These are phyloP conservation scores for Phytophthora pistaciae DNA, from an alignment of 352 stramenopile genomes.

Conservation along the genomic window DNA sequence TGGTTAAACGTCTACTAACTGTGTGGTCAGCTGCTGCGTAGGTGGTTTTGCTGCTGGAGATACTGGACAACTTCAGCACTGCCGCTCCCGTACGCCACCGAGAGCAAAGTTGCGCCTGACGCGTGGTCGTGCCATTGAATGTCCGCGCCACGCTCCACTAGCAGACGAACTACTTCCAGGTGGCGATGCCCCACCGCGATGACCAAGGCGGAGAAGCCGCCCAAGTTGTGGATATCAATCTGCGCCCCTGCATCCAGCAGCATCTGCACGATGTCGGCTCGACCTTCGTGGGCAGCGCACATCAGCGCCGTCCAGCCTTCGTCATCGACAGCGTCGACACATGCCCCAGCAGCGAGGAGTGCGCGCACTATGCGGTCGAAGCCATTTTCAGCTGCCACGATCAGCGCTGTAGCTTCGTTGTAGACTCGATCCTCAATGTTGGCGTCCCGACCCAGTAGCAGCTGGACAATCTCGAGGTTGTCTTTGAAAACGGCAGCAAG, in stretches of 20 bases:
- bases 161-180: constrained; percentile 19
- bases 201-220: constrained; percentile 29
- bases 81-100: constrained; percentile 25
- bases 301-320: constrained; percentile 39
- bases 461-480: constrained; percentile 25
- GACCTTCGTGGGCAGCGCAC: constrained; percentile 32
- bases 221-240: constrained; percentile 22
- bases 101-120: constrained; percentile 26
- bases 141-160: constrained; percentile 31
- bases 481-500: constrained; percentile 24
- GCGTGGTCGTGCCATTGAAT: constrained; percentile 30
- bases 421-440: constrained; percentile 16
- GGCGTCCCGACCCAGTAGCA: constrained; percentile 14
- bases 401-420: constrained; percentile 21
- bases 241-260: constrained; percentile 15
- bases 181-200: constrained; percentile 27
- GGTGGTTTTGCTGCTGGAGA: constrained; percentile 19
- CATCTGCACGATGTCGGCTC: constrained; percentile 23
- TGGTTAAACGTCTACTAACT: not conserved
- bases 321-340: constrained; percentile 21
- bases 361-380: constrained; percentile 14
- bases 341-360: constrained; percentile 27
- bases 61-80: constrained; percentile 21
- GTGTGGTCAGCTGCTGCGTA: constrained; percentile 11
- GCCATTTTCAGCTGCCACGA: constrained; percentile 25